These are phyloP conservation scores for Wickerhamiella musiphila DNA, from an alignment of 805 yeast genomes.

Conservation along the genomic window DNA sequence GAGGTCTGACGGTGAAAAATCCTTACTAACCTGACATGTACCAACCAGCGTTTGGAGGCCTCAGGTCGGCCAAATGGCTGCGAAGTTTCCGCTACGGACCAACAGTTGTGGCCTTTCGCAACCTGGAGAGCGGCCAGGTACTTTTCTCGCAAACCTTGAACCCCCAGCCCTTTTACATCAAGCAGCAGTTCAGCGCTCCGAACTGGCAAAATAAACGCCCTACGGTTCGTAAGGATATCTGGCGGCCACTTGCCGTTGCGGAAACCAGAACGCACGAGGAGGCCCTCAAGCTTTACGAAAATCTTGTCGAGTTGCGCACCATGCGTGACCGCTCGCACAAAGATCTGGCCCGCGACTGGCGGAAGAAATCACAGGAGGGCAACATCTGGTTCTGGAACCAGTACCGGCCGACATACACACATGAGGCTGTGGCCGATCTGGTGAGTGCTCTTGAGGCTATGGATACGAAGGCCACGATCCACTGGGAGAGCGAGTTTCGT, in stretches of 20 bases:
- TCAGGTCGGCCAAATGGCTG: constrained; percentile 44
- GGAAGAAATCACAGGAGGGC: constrained; percentile 60
- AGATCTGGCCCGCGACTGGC: constrained; percentile 42
- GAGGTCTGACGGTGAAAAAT: neutral
- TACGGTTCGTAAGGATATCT: constrained; percentile 60
- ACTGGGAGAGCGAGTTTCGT: constrained; percentile 82
- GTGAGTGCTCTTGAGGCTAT: constrained; percentile 50
- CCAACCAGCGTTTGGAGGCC: constrained; percentile 20
- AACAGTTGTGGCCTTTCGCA: constrained; percentile 66
- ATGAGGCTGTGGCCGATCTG: constrained; percentile 81
- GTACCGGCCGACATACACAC: constrained; percentile 77
- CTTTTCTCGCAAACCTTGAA: constrained; percentile 71
- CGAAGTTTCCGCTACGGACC: constrained; percentile 53
- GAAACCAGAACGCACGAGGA: constrained; percentile 23
- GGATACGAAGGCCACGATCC: constrained; percentile 29
- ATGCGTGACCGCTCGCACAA: constrained; percentile 47
- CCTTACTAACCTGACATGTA: neutral
- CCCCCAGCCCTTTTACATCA: constrained; percentile 31
- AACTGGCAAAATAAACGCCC: constrained; percentile 85
- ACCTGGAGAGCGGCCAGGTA: constrained; percentile 79
- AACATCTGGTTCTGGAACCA: constrained; percentile 77
- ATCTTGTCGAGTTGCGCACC: constrained; percentile 54
- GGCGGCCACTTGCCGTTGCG: constrained; percentile 83
- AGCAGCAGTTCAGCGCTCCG: constrained; percentile 58
- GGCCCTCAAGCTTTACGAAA: constrained; percentile 58